Evolutionary conservation across 495 filamentous ascomycete genomes (phyloP).

Genomic region (Collariella sp.): DNA sequence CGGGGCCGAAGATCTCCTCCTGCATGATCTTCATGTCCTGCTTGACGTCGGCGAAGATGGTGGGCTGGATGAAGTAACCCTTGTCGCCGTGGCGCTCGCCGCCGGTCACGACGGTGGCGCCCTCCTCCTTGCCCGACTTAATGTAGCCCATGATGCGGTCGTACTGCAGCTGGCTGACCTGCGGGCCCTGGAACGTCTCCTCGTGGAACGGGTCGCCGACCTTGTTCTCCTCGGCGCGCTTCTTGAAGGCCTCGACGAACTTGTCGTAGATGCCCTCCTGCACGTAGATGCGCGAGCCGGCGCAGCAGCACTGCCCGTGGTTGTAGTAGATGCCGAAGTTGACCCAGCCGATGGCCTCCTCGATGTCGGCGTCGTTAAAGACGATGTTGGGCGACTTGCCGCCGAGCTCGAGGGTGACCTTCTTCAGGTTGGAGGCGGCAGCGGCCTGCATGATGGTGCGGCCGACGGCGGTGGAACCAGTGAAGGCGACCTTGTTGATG

Average conservation of each 20-base stretch:
- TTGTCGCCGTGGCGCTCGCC: conserved; percentile 82
- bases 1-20: conserved; percentile 97
- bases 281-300: conserved; percentile 90
- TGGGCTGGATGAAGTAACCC: conserved; percentile 97
- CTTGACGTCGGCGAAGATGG: conserved; percentile 86
- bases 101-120: conserved; percentile 77
- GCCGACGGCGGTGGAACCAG: conserved; percentile 84
- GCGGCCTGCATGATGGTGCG: conserved; percentile 94
- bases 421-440: conserved; percentile 92
- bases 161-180: conserved; percentile 89
- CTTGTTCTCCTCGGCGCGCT: conserved; percentile 69
- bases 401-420: conserved; percentile 96
- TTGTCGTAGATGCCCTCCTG: conserved; percentile 95
- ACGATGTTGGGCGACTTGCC: conserved; percentile 98
- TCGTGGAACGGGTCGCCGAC: conserved; percentile 85
- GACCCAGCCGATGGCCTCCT: conserved; percentile 93
- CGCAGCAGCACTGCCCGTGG: conserved; percentile 98
- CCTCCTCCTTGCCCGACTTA: conserved; percentile 74
- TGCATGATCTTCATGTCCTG: conserved; percentile 96
- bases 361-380: conserved; percentile 91
- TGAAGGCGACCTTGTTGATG: conserved; percentile 98
- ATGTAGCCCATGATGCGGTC: conserved; percentile 99
- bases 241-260: conserved; percentile 83
- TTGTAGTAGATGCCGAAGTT: conserved; percentile 99
- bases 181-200: conserved; percentile 94